These are phyloP conservation scores for Eragrostis curvula DNA, from an alignment of 176 grass and related monocot species.

Conservation along the genomic window DNA sequence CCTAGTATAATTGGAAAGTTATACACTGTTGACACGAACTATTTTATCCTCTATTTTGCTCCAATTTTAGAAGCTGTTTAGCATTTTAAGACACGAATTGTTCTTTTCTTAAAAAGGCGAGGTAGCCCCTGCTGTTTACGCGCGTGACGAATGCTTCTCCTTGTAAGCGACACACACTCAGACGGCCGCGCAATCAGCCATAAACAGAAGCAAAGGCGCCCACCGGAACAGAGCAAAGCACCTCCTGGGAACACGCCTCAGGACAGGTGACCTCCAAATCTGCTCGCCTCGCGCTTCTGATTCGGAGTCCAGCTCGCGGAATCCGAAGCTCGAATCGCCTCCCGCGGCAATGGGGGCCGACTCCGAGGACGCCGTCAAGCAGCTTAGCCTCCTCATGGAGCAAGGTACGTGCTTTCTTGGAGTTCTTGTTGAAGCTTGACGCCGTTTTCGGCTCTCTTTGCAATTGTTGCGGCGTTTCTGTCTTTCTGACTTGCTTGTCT, in stretches of 20 bases:
- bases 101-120: not conserved
- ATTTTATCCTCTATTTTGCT: not conserved
- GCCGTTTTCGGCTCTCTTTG: not conserved
- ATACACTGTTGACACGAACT: not conserved
- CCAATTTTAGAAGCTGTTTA: not conserved
- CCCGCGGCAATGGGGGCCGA: slow-evolving; percentile 63
- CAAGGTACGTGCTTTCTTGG: slow-evolving; percentile 48
- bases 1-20: not conserved
- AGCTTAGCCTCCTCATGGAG: slow-evolving; percentile 75
- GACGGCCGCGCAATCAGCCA: slow-evolving; percentile 13
- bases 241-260: slow-evolving; percentile 6
- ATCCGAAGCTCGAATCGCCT: not conserved
- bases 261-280: slow-evolving; percentile 9
- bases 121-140: not conserved
- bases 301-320: not conserved
- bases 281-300: not conserved
- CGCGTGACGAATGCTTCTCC: slow-evolving; percentile 29
- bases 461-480: slow-evolving; percentile 7
- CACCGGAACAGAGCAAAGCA: not conserved
- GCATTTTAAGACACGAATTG: not conserved
- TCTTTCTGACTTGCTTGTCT: slow-evolving; percentile 17
- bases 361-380: slow-evolving; percentile 77
- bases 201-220: slow-evolving; percentile 35
- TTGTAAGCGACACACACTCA: not conserved
- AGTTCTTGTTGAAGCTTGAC: not conserved